Conservation (phyloP, 257 asterid species). For the Nicotiana knightiana region DNA sequence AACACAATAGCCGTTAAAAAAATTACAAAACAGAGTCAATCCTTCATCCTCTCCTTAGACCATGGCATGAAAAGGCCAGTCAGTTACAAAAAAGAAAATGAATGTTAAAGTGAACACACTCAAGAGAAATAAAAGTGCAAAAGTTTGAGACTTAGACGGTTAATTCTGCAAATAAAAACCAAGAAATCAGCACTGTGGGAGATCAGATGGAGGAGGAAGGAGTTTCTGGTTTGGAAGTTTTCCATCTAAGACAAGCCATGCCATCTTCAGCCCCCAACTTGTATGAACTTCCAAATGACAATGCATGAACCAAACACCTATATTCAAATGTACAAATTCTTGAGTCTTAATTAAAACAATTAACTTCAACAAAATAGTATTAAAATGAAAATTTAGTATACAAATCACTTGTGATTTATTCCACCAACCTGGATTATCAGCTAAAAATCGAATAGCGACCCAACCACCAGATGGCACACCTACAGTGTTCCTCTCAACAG, state of each 20-base stretch:
- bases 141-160: background rate
- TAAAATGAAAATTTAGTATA: background rate
- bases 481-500: slow-evolving; percentile 30
- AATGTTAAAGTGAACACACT: background rate
- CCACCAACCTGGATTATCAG: slow-evolving; percentile 26
- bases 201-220: slow-evolving; percentile 29
- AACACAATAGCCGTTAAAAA: background rate
- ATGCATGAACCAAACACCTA: slow-evolving; percentile 30
- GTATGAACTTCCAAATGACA: slow-evolving; percentile 32
- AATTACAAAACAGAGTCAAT: background rate
- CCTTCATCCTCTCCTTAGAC: background rate
- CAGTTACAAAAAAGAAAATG: background rate
- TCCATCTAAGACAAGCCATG: slow-evolving; percentile 33
- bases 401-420: background rate
- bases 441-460: slow-evolving; percentile 26
- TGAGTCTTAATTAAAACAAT: too few relatives aligned
- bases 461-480: slow-evolving; percentile 30
- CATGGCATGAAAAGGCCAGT: background rate
- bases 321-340: too few relatives aligned
- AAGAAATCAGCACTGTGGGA: slow-evolving; percentile 21
- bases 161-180: background rate
- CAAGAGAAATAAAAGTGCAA: background rate
- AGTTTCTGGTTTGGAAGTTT: slow-evolving; percentile 27
- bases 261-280: slow-evolving; percentile 32
- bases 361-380: too few relatives aligned